Conservation (phyloP, 2,329 filamentous ascomycete genomes). For the Magnaporthales sp. region DNA sequence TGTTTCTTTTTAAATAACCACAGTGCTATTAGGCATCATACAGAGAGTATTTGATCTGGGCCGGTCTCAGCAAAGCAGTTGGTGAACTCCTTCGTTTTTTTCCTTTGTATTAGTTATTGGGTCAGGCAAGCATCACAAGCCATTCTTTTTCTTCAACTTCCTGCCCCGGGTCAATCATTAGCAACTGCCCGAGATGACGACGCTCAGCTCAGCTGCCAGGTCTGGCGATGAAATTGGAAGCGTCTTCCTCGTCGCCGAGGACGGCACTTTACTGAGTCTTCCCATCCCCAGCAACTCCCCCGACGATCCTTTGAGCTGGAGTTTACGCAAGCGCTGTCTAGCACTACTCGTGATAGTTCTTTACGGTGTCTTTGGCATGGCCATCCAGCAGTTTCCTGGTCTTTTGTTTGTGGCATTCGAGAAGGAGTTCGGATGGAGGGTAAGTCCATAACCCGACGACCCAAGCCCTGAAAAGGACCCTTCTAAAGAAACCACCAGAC, state of each 20-base stretch:
- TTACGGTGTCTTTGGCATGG: constrained; percentile 13
- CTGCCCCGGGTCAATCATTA: not conserved
- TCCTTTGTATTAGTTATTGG: not conserved
- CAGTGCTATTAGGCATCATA: not conserved
- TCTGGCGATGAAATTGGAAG: constrained; percentile 10
- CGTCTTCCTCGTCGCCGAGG: constrained; percentile 22
- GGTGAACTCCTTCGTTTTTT: not conserved
- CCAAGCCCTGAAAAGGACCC: not conserved
- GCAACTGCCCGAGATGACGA: not conserved
- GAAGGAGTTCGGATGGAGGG: constrained; percentile 13
- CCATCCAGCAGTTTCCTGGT: constrained; percentile 16
- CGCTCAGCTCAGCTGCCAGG: not conserved
- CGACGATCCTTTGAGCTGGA: constrained; percentile 21
- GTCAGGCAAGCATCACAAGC: not conserved
- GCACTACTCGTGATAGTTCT: constrained; percentile 12
- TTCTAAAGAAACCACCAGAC: constrained; percentile 9
- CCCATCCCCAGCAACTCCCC: constrained; percentile 22
- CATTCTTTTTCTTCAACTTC: not conserved
- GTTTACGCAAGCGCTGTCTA: constrained; percentile 10
- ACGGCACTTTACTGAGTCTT: constrained; percentile 19
- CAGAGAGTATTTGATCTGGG: not conserved
- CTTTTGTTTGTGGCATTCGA: constrained; percentile 12
- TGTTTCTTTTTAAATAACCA: not conserved
- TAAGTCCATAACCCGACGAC: not conserved
- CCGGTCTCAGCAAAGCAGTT: not conserved